phyloP scores from a whole-genome alignment of 306 rosid species.

The Gastrolobium villosum region DNA sequence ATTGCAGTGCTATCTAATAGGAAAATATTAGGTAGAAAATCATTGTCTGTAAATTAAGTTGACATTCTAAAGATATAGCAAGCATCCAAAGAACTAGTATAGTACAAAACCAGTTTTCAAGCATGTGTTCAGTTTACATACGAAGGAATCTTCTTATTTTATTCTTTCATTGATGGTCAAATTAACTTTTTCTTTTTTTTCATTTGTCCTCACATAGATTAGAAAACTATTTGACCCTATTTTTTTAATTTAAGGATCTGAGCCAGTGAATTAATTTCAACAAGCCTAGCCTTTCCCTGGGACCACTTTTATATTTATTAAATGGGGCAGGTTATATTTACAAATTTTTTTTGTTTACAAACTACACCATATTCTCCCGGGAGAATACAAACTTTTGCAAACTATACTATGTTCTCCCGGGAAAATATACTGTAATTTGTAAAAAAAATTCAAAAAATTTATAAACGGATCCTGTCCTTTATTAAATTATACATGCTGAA shows the following conservation, averaged over 20 bases:
- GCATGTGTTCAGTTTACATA: conserved; percentile 1
- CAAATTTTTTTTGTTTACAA: too few relatives aligned
- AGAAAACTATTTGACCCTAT: background rate
- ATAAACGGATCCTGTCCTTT: too few relatives aligned
- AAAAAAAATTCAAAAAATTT: too few relatives aligned
- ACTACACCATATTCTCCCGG: too few relatives aligned
- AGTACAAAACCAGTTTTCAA: conserved; percentile 13
- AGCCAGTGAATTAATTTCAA: conserved; percentile 17
- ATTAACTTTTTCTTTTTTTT: background rate
- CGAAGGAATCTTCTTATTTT: conserved; percentile 31
- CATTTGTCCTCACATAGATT: background rate
- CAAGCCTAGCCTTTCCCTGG: background rate
- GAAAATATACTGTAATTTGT: too few relatives aligned
- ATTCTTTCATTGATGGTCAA: background rate
- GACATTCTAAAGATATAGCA: background rate
- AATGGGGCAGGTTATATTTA: too few relatives aligned
- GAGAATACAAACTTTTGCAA: too few relatives aligned
- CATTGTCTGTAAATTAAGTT: conserved; percentile 2
- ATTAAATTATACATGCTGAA: background rate
- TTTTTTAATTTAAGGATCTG: background rate
- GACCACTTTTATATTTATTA: background rate
- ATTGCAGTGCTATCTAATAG: background rate
- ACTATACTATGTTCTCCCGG: too few relatives aligned
- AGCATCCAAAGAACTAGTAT: background rate
- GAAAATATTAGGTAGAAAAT: conserved; percentile 5